These are phyloP conservation scores for Xylaria grammica DNA, from an alignment of 495 filamentous ascomycete genomes.

Conservation along the genomic window DNA sequence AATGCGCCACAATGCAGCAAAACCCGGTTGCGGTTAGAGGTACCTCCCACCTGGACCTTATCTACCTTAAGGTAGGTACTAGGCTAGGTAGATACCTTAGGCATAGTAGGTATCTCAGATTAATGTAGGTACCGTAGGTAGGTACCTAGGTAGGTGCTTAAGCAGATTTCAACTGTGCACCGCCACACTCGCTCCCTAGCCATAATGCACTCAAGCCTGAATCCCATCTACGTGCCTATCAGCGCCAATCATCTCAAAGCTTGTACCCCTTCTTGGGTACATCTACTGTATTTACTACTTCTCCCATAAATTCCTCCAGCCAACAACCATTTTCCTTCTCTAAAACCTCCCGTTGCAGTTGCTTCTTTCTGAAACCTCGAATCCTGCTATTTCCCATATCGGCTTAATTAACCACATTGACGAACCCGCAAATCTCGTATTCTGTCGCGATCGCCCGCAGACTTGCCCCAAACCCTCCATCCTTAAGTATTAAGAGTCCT, in stretches of 20 bases:
- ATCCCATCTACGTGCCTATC: neutral
- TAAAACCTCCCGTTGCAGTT: too few relatives aligned
- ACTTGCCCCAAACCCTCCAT: neutral
- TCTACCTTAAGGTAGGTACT: neutral
- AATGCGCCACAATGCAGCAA: constrained; percentile 14
- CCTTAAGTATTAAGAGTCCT: too few relatives aligned
- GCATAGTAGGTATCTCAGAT: too few relatives aligned
- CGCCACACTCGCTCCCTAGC: neutral
- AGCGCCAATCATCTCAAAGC: too few relatives aligned
- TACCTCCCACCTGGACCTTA: too few relatives aligned
- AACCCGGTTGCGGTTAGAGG: neutral
- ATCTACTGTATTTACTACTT: neutral
- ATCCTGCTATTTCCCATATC: too few relatives aligned
- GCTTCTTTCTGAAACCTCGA: too few relatives aligned
- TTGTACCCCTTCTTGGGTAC: neutral
- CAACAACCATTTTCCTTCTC: neutral
- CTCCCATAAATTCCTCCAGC: neutral
- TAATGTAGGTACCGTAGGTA: too few relatives aligned
- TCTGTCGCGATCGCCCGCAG: too few relatives aligned
- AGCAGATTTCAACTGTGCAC: neutral
- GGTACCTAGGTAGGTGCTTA: neutral
- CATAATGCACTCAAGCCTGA: neutral
- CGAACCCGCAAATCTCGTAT: neutral
- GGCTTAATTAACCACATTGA: too few relatives aligned
- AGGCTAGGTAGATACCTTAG: too few relatives aligned